phyloP scores from a whole-genome alignment of 306 rosid species.

The Oxytropis ochrocephala region DNA sequence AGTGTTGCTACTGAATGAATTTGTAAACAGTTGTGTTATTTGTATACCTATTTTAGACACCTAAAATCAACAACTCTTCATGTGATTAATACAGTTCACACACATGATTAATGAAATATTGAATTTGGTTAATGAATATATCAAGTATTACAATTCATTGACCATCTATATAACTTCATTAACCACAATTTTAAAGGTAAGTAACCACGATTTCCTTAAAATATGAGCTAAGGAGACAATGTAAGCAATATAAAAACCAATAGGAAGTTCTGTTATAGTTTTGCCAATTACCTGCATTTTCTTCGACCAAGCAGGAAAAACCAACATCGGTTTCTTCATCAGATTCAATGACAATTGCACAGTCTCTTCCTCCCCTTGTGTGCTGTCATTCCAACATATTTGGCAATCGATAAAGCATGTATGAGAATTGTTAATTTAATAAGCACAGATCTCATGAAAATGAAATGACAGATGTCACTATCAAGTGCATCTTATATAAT shows the following conservation, averaged over 20 bases:
- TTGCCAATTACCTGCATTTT: slow-evolving; percentile 50
- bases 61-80: too few species aligned
- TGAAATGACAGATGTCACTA: neutral
- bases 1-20: neutral
- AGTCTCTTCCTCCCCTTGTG: slow-evolving; percentile 47
- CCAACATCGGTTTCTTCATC: slow-evolving; percentile 74
- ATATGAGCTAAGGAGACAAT: neutral
- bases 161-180: too few species aligned
- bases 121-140: too few species aligned
- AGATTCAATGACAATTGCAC: slow-evolving; percentile 62
- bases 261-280: slow-evolving; percentile 13
- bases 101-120: too few species aligned
- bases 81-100: too few species aligned
- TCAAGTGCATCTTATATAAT: slow-evolving; percentile 17
- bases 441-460: slow-evolving; percentile 17
- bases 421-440: neutral
- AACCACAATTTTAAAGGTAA: too few species aligned
- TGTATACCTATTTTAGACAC: too few species aligned
- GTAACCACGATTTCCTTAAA: neutral
- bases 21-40: neutral
- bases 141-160: too few species aligned
- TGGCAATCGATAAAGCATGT: slow-evolving; percentile 1
- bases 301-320: slow-evolving; percentile 62
- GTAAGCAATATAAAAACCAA: neutral
- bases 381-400: slow-evolving; percentile 27